Evolutionary conservation across 768 basidiomycete species (phyloP).

Genomic region (Candolleomyces eurysporus): DNA sequence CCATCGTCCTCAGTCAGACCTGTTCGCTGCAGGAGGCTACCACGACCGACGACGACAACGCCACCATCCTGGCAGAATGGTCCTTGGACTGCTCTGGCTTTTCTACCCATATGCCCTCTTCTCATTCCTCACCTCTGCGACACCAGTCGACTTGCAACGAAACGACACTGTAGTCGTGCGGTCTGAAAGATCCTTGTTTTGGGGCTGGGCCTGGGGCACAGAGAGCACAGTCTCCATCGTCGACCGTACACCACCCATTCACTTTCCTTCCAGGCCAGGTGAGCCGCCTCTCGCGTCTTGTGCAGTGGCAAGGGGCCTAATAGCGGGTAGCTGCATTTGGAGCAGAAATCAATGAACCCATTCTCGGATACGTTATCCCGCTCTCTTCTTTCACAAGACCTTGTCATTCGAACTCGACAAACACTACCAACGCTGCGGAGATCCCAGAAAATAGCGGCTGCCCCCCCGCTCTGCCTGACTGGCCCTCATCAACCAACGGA

Average conservation of each 20-base stretch:
- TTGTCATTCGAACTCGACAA: constrained; percentile 39
- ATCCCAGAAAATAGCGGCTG: constrained; percentile 56
- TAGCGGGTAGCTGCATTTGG: constrained; percentile 64
- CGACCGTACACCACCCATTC: constrained; percentile 68
- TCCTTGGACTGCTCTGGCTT: constrained; percentile 28
- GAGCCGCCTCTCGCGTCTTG: constrained; percentile 8
- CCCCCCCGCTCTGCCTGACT: constrained; percentile 62
- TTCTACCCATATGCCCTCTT: constrained; percentile 17
- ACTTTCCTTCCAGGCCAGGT: constrained; percentile 68
- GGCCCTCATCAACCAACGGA: constrained; percentile 63
- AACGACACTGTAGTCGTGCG: constrained; percentile 33
- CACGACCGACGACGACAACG: not conserved
- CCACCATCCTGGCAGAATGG: constrained; percentile 18
- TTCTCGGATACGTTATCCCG: constrained; percentile 72
- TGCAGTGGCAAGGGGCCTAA: not conserved
- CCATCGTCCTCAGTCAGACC: not conserved
- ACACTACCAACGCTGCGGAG: constrained; percentile 1
- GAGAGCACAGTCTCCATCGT: constrained; percentile 74
- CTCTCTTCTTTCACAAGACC: constrained; percentile 59
- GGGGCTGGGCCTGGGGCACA: constrained; percentile 68
- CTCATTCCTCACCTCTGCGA: constrained; percentile 19
- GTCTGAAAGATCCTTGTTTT: constrained; percentile 54
- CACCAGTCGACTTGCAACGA: constrained; percentile 28
- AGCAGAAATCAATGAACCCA: constrained; percentile 61
- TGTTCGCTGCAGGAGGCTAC: constrained; percentile 3